Conservation (phyloP, 306 rosid species). For the Medicago ruthenica region DNA sequence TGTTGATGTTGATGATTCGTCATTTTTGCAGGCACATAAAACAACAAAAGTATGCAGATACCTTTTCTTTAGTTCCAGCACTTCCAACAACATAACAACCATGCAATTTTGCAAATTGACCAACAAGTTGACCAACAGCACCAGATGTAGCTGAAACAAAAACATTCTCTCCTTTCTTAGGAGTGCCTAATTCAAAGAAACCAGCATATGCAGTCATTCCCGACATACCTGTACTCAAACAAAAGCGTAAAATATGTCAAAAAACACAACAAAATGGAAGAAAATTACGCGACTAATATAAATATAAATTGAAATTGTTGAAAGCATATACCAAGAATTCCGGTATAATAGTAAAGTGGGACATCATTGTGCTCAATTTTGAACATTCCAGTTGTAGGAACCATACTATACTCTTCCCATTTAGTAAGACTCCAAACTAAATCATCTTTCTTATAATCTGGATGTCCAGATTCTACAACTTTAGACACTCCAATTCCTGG, state of each 20-base stretch:
- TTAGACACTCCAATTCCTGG: too few relatives aligned
- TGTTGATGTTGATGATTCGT: not conserved
- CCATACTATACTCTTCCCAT: too few relatives aligned
- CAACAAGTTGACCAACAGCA: constrained; percentile 54
- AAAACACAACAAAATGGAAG: too few relatives aligned
- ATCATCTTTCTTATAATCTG: too few relatives aligned
- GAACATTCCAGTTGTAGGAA: too few relatives aligned
- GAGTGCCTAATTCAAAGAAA: constrained; percentile 46
- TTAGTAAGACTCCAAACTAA: too few relatives aligned
- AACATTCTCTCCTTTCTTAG: constrained; percentile 54
- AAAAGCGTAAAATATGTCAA: not conserved
- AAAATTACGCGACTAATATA: too few relatives aligned
- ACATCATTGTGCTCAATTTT: too few relatives aligned
- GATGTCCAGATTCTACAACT: too few relatives aligned
- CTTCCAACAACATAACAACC: constrained; percentile 57
- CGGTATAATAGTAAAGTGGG: too few relatives aligned
- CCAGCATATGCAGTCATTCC: constrained; percentile 53
- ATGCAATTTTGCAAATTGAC: constrained; percentile 41
- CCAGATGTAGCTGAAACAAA: constrained; percentile 51
- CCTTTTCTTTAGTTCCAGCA: constrained; percentile 58
- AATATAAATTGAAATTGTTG: too few relatives aligned
- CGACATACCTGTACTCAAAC: constrained; percentile 50
- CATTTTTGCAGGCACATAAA: not conserved
- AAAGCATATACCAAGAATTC: too few relatives aligned
- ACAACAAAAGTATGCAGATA: not conserved